These are phyloP conservation scores for Myriosclerotinia duriaeana DNA, from an alignment of 2,329 filamentous ascomycete genomes.

Conservation along the genomic window DNA sequence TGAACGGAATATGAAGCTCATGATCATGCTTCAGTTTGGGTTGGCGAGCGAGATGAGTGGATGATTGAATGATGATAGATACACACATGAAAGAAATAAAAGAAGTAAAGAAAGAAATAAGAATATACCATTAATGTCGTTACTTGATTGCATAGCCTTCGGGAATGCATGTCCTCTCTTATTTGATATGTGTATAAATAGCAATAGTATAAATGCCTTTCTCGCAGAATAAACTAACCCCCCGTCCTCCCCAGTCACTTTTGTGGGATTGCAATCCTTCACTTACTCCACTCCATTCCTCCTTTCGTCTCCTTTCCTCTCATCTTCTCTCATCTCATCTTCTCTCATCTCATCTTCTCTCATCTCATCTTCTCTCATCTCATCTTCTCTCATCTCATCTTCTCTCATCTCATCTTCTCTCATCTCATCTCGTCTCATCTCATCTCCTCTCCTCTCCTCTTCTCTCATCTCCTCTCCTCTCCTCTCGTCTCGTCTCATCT, in stretches of 20 bases:
- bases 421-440: too few species aligned
- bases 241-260: too few species aligned
- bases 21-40: neutral
- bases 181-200: neutral
- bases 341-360: too few species aligned
- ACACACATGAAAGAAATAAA: neutral
- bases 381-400: neutral
- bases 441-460: too few species aligned
- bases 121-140: slow-evolving; percentile 4
- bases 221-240: too few species aligned
- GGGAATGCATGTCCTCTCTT: neutral
- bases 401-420: too few species aligned
- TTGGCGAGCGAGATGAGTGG: neutral
- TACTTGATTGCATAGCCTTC: neutral
- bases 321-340: too few species aligned
- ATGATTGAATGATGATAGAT: slow-evolving; percentile 3
- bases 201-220: neutral
- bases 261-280: too few species aligned
- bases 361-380: too few species aligned
- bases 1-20: neutral
- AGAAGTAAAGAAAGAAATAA: neutral
- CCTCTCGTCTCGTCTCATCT: neutral
- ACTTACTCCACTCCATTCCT: too few species aligned
- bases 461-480: neutral
- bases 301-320: too few species aligned